Evolutionary conservation across 2,329 filamentous ascomycete species (phyloP).

Genomic region (Sclerotinia nivalis): DNA sequence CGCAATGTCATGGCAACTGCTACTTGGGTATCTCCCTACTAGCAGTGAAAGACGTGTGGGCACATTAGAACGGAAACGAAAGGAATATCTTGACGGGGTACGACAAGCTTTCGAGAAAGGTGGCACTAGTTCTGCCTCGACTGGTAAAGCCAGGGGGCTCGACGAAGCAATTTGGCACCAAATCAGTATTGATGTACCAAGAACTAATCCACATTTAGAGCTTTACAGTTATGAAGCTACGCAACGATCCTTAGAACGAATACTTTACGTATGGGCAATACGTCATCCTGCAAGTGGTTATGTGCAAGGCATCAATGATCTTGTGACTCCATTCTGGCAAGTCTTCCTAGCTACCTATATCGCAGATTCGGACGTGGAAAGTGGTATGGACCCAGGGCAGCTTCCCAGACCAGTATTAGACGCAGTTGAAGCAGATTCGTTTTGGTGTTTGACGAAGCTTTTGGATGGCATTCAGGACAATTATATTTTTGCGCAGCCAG

Average conservation of each 20-base stretch:
- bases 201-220: constrained; percentile 93
- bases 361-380: constrained; percentile 87
- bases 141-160: constrained; percentile 63
- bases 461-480: constrained; percentile 99
- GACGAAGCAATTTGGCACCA: constrained; percentile 99
- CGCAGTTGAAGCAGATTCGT: constrained; percentile 95
- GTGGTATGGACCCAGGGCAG: constrained; percentile 95
- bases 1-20: constrained; percentile 97
- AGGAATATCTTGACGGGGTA: constrained; percentile 94
- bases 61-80: constrained; percentile 89
- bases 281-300: constrained; percentile 96
- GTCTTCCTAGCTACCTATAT: constrained; percentile 95
- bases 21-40: constrained; percentile 94
- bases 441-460: constrained; percentile 97
- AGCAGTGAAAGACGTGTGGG: constrained; percentile 90
- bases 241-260: constrained; percentile 88
- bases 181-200: constrained; percentile 96
- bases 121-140: constrained; percentile 48
- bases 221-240: constrained; percentile 96
- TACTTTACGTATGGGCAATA: constrained; percentile 96
- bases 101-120: constrained; percentile 68
- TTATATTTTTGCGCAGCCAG: constrained; percentile 96
- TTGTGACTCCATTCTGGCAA: constrained; percentile 97
- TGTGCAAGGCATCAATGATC: constrained; percentile 97
- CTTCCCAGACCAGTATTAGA: constrained; percentile 87